Percentiles rank a stretch among this genome's conserved stretches.
Conservation (phyloP, 164 flowering plant genomes). For the Brasenia schreberi region DNA sequence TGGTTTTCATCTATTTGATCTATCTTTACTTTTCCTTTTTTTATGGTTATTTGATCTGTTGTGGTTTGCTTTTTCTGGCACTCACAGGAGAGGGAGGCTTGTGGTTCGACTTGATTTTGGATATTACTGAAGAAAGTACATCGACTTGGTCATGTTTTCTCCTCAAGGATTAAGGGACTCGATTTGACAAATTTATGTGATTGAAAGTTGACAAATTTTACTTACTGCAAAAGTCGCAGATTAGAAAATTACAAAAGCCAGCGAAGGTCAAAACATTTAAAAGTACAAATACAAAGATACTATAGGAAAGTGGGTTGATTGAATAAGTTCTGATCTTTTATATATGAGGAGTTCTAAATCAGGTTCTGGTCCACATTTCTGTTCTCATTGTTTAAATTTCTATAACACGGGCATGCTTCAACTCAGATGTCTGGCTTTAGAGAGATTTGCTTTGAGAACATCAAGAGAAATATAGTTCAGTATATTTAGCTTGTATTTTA, state of each 20-base stretch:
- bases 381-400: no score
- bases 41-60: not conserved
- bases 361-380: not conserved
- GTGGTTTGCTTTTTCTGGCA: no score
- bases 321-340: not conserved
- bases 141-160: not conserved
- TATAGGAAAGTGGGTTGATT: not conserved
- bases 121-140: not conserved
- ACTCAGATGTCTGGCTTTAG: not conserved
- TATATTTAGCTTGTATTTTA: no score
- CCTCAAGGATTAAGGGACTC: not conserved
- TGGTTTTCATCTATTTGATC: no score
- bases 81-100: no score
- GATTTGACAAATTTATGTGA: not conserved
- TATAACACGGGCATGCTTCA: no score
- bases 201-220: not conserved
- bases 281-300: no score
- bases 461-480: not conserved
- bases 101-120: no score
- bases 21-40: no score
- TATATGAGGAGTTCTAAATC: not conserved
- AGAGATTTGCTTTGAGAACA: not conserved
- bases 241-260: no score
- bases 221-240: not conserved
- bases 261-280: no score